Percentiles rank a stretch among this genome's conserved stretches.
phyloP scores from a whole-genome alignment of 1,284 basidiomycete genomes.

The Irpex sp. region DNA sequence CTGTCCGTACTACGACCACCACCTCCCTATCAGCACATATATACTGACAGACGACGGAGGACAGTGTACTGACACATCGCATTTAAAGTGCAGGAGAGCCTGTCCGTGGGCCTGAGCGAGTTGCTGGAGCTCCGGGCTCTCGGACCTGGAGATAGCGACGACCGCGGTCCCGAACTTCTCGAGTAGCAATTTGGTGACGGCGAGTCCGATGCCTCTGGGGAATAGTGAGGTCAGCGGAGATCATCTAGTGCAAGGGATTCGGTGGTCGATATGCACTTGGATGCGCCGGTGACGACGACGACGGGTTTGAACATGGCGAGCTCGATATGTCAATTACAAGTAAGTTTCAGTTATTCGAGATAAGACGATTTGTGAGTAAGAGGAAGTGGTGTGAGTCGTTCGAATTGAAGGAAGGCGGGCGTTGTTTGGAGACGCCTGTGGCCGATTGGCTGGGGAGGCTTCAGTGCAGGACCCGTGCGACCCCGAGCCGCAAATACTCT shows the following conservation, averaged over 20 bases:
- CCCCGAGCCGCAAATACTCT: constrained; percentile 24
- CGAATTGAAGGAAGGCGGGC: constrained; percentile 2
- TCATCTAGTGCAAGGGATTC: not conserved
- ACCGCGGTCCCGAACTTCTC: constrained; percentile 61
- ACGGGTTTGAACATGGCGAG: constrained; percentile 36
- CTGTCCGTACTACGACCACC: constrained; percentile 48
- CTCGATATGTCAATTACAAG: too few species aligned
- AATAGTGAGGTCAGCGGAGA: not conserved
- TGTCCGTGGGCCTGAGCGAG: constrained; percentile 43
- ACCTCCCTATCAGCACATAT: constrained; percentile 15
- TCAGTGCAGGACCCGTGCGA: constrained; percentile 21
- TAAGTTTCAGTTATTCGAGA: too few species aligned
- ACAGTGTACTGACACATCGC: constrained; percentile 61
- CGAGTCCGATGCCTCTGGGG: constrained; percentile 79
- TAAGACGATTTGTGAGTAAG: not conserved
- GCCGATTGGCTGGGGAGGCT: constrained; percentile 4
- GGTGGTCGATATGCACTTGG: constrained; percentile 45
- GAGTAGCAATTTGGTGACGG: constrained; percentile 62
- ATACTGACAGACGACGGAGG: constrained; percentile 7
- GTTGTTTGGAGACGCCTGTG: constrained; percentile 14
- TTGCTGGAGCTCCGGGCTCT: constrained; percentile 56
- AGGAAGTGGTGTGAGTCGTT: constrained; percentile 8
- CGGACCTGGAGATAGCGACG: constrained; percentile 71
- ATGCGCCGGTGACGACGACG: constrained; percentile 74
- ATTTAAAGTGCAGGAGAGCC: constrained; percentile 55